Evolutionary conservation across 805 yeast species (phyloP).

Genomic region (Metschnikowia chrysomelidarum): DNA sequence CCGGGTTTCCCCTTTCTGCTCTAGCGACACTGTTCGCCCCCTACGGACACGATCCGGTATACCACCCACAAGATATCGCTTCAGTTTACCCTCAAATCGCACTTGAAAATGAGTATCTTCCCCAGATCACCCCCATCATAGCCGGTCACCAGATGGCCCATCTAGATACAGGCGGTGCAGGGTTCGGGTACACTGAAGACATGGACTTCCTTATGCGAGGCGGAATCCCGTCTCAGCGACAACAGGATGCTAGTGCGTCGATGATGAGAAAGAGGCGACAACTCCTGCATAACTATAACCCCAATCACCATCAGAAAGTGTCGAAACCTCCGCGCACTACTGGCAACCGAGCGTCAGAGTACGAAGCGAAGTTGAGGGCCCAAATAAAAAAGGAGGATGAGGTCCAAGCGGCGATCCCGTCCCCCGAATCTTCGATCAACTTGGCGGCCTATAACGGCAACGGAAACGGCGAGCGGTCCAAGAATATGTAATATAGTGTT

Average conservation of each 20-base stretch:
- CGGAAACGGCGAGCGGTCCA: neutral
- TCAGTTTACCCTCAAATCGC: slow-evolving; percentile 9
- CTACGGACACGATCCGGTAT: slow-evolving; percentile 5
- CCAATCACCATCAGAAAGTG: slow-evolving; percentile 5
- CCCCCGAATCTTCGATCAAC: slow-evolving; percentile 11
- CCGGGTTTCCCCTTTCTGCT: slow-evolving; percentile 8
- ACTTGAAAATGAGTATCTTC: slow-evolving; percentile 11
- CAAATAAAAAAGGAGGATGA: slow-evolving; percentile 10
- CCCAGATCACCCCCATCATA: slow-evolving; percentile 9
- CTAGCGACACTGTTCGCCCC: slow-evolving; percentile 14
- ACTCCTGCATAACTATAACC: slow-evolving; percentile 19
- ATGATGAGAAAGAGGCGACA: slow-evolving; percentile 35
- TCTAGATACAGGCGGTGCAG: slow-evolving; percentile 6
- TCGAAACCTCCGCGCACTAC: slow-evolving; percentile 10
- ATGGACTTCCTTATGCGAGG: slow-evolving; percentile 8
- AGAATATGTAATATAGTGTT: slow-evolving; percentile 1
- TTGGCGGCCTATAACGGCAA: slow-evolving; percentile 1
- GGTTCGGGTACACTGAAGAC: slow-evolving; percentile 13
- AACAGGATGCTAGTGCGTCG: slow-evolving; percentile 31
- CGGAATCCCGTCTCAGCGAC: slow-evolving; percentile 25
- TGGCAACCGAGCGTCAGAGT: slow-evolving; percentile 4
- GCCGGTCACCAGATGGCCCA: slow-evolving; percentile 10
- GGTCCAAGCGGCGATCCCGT: slow-evolving; percentile 5
- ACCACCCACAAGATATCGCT: slow-evolving; percentile 6
- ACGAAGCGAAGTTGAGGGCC: slow-evolving; percentile 11